Evolutionary conservation across 1,284 basidiomycete species (phyloP).

Genomic region (Spongispora temasekensis): DNA sequence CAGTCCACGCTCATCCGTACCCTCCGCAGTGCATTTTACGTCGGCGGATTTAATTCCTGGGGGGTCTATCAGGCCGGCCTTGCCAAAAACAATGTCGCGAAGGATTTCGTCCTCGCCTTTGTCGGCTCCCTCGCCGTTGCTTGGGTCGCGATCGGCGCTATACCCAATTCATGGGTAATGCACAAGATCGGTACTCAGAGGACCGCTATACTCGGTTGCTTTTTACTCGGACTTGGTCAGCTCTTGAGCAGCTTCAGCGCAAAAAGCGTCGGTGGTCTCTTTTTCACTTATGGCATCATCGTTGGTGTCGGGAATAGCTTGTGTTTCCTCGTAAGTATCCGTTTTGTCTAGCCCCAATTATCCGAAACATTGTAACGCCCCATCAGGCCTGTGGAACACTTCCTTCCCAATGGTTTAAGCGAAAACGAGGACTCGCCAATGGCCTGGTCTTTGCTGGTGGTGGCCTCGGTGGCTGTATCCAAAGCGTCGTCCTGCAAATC

Average conservation of each 20-base stretch:
- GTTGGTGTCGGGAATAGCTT: constrained; percentile 22
- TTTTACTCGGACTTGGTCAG: constrained; percentile 26
- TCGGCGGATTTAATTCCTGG: constrained; percentile 33
- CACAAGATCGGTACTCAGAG: constrained; percentile 28
- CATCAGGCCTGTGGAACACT: constrained; percentile 31
- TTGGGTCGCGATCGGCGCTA: constrained; percentile 31
- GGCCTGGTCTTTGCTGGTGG: constrained; percentile 37
- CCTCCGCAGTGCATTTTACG: constrained; percentile 22
- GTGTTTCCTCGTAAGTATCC: constrained; percentile 24
- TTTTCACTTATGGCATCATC: constrained; percentile 31
- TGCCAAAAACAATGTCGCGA: constrained; percentile 23
- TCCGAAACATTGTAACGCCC: background rate
- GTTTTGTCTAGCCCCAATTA: background rate
- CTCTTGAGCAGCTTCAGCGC: constrained; percentile 33
- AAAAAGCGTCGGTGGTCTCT: constrained; percentile 26
- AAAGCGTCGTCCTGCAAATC: constrained; percentile 30
- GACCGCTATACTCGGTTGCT: constrained; percentile 27
- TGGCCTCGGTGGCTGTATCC: constrained; percentile 37
- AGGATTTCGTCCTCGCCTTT: constrained; percentile 32
- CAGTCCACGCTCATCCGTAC: background rate
- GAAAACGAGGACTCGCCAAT: constrained; percentile 35
- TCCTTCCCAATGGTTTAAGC: constrained; percentile 38
- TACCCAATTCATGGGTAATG: constrained; percentile 32
- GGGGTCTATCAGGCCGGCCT: constrained; percentile 33
- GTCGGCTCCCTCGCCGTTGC: constrained; percentile 34